Evolutionary conservation across 805 yeast species (phyloP), one percentile per base, ranked within the genome.

Genomic region (Kuraishia piskuri): DNA sequence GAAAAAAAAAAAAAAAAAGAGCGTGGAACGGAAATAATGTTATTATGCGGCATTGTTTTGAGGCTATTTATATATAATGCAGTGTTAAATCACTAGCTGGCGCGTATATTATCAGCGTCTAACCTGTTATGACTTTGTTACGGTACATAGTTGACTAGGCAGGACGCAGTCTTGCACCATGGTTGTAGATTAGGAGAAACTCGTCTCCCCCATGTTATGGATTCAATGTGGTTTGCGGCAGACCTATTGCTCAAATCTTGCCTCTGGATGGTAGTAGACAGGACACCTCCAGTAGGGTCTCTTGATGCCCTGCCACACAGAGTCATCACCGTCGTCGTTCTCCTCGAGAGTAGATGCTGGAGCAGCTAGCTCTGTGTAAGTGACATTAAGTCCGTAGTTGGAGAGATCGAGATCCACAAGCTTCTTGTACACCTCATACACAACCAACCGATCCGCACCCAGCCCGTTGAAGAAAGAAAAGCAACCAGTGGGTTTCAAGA

Each of bases 381-480:
- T 67, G 53, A 89, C 83, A 37, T 72, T 59, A 63, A 91, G 70
- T 1, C 98, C 97, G 63, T 87, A 90, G 59, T 86, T 88, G 48
- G 74, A 72, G 58, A 91, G 73, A 67, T 91, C 97, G 54, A 88
- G 68, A 57, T 84, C 88, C 3, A 88, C 96, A 54, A 91, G 83
- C 60, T 82, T 79, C 66, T 81, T 84, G 73, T 92, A 91, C 8
- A 92, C 97, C 61, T 91, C 91, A 63, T 86, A 86, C 59, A 86
- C 80, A 14, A 86, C 74, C 59, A 82, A 78, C 59, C 90, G 72
- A 58, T 86, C 94, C 17, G 91, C 92, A 22, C 94, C 94, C 9
- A 88, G 74, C 0, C 98, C 98, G 63, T 91, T 92, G 76, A 91
- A 91, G 64, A 90, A 91, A 4, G 96, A 89, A 58, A 91, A 90